Evolutionary conservation across 306 rosid species (phyloP), one percentile per base, ranked within the genome.

Genomic region (Oxytropis ochrocephala): DNA sequence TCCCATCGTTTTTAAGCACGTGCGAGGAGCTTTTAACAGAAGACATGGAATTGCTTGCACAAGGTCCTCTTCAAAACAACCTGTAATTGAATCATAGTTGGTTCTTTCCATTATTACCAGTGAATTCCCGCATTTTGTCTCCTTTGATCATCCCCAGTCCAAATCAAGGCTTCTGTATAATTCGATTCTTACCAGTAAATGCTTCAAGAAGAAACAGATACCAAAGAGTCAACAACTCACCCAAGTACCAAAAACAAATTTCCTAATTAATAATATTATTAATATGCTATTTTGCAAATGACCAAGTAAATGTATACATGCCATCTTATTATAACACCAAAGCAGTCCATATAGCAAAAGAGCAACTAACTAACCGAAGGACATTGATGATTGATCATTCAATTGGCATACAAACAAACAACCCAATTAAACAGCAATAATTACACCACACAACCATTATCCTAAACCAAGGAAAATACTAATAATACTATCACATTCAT

Each of bases 21-120:
- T 21, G 27, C 5, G 58, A 13, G 67, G 79, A 73, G 47, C 61
- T 73, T 51, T 64, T 73, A 53, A 67, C 39, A 2, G 76, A 55
- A 48, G 85, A 81, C 85, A 81, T 81, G 39, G 76, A 72, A 70
- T 61, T 12, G 75, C 67, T 50, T 18, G 32, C 66, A 50, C 70
- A 72, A 64, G 64, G 30, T 42, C 69, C 69, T 38, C 64, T 53
- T 72, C 58, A 38, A 36, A 69, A 66, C 63, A 72, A 76, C 79
- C 68, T 44, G 69, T 44, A 52, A 53, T 13, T 49, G 57, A 59
- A 47, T 51, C 75, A 72, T 52, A 32, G 78, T 55, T 21, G 66
- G 32, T 65, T 76, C 39, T 33, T 65, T 51, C 62, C 69, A 65
- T 78, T 38, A 64, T 72, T 52, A 57, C 42, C 72, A 71, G 66